Evolutionary conservation across 495 filamentous ascomycete genomes (phyloP), one percentile per base, ranked within the genome.

Genomic region (Aspergillus asperescens): DNA sequence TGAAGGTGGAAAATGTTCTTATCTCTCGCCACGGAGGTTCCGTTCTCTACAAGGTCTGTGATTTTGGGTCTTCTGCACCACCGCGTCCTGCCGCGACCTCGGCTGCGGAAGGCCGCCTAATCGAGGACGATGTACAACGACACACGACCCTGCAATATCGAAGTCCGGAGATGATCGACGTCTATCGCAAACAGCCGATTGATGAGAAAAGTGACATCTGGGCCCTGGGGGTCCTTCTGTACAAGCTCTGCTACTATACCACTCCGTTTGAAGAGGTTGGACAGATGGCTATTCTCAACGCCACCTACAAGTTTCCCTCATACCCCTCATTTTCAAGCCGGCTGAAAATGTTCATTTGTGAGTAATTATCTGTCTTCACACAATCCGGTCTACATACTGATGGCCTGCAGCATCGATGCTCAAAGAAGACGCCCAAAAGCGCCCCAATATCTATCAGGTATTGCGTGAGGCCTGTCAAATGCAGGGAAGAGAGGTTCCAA

Each of bases 151-250:
- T 97, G 67, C 93, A 98, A 65, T 98, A 98, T 62, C 79, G 93
- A 53, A 97, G 93, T 65, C 93, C 93, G 35, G 93, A 98, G 71
- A 98, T 98, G 94, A 83, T 98, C 52, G 93, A 98, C 65, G 93
- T 97, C 16, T 97, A 96, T 65, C 77, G 91, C 58, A 95, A 92
- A 70, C 88, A 90, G 55, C 90, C 94, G 3, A 96, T 98, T 67
- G 90, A 98, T 63, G 93, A 98, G 76, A 98, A 98, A 74, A 95
- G 90, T 37, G 93, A 98, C 70, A 95, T 98, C 16, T 98, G 93
- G 93, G 93, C 93, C 1, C 76, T 98, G 32, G 93, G 93, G 12
- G 93, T 98, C 25, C 76, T 98, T 41, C 75, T 98, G 42, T 98
- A 97, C 76, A 98, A 98, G 76, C 78, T 98, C 48, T 98, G 93